These are phyloP conservation scores for Excoecaria cochinchinensis DNA, from an alignment of 345 rosid genomes.

Conservation along the genomic window DNA sequence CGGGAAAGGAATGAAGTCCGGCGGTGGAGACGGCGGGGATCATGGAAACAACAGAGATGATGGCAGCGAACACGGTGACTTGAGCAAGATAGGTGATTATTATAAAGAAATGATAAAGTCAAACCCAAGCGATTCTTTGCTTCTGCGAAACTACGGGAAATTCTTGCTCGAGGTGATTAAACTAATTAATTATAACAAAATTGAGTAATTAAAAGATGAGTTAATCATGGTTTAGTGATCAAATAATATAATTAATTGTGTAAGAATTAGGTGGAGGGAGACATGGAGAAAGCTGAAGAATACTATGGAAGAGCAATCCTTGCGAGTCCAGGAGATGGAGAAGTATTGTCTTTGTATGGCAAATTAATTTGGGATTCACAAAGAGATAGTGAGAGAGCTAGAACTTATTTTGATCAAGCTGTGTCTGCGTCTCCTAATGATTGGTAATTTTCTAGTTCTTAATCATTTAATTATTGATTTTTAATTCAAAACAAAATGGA, in stretches of 20 bases:
- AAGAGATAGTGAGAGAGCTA: slow-evolving; percentile 59
- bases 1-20: background rate
- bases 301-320: slow-evolving; percentile 78
- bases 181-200: background rate
- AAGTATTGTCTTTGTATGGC: slow-evolving; percentile 66
- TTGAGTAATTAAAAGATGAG: background rate
- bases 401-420: slow-evolving; percentile 68
- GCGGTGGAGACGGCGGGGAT: background rate
- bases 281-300: slow-evolving; percentile 58
- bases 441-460: slow-evolving; percentile 34
- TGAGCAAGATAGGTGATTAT: slow-evolving; percentile 58
- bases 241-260: background rate
- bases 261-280: slow-evolving; percentile 59
- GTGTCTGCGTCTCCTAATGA: slow-evolving; percentile 65
- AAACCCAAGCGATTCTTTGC: slow-evolving; percentile 59
- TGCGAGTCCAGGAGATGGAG: slow-evolving; percentile 78
- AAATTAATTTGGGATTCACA: slow-evolving; percentile 73
- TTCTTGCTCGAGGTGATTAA: slow-evolving; percentile 64
- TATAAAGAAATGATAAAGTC: slow-evolving; percentile 62
- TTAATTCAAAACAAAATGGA: background rate
- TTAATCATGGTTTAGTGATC: background rate
- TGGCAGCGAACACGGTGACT: slow-evolving; percentile 24
- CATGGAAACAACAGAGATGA: slow-evolving; percentile 28
- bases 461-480: background rate
- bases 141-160: slow-evolving; percentile 74